These are phyloP conservation scores for Azolla pinnata DNA, from an alignment of 75 land plant species.

Conservation along the genomic window DNA sequence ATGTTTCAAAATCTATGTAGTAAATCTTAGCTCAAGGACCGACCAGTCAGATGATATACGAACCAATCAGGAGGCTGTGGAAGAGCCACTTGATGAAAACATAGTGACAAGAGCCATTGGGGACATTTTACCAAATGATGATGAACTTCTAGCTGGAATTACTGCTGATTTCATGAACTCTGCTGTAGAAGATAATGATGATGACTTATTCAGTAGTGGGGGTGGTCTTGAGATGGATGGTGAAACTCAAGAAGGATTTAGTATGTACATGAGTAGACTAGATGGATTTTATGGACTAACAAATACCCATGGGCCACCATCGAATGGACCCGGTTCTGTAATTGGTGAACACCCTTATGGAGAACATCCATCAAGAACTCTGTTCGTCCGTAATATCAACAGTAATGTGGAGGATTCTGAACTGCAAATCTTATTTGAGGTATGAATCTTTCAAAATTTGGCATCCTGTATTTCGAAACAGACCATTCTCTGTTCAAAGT, in stretches of 20 bases:
- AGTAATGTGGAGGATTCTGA: constrained; percentile 79
- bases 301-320: constrained; percentile 12
- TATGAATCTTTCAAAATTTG: constrained; percentile 8
- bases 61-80: constrained; percentile 12
- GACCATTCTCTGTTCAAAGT: too few relatives aligned
- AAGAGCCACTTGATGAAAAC: constrained; percentile 46
- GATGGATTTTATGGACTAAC: constrained; percentile 17
- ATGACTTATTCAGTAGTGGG: constrained; percentile 67
- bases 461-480: too few relatives aligned
- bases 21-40: neutral
- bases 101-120: constrained; percentile 81
- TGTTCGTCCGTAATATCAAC: constrained; percentile 79
- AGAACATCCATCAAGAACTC: constrained; percentile 77
- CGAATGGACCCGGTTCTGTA: constrained; percentile 23
- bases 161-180: constrained; percentile 20
- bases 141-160: constrained; percentile 76
- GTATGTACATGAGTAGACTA: constrained; percentile 20
- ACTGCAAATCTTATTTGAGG: constrained; percentile 64
- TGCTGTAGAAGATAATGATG: constrained; percentile 60
- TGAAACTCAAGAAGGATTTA: constrained; percentile 33
- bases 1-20: constrained; percentile 8
- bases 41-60: neutral
- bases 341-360: constrained; percentile 65
- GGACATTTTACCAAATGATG: constrained; percentile 88
- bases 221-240: constrained; percentile 84